Conservation (phyloP, 495 filamentous ascomycete species). For the Penicillium atrosanguineum region DNA sequence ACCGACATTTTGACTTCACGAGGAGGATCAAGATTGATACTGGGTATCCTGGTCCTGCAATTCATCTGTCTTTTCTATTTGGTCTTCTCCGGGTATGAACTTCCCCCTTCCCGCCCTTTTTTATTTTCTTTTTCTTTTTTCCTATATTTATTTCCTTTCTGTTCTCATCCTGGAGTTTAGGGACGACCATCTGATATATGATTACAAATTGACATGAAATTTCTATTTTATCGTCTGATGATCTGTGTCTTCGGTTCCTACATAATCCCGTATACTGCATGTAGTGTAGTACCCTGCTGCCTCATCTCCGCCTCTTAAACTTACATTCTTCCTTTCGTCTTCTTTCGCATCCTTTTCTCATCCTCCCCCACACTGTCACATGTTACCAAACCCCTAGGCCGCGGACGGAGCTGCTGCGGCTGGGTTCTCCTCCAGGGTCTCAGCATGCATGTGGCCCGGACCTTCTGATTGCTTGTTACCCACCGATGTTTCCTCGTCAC, state of each 20-base stretch:
- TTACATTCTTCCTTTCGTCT: not conserved
- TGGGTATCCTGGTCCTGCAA: not conserved
- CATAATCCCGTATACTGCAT: not conserved
- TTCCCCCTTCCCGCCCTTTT: too few relatives aligned
- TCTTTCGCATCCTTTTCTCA: not conserved
- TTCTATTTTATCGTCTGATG: not conserved
- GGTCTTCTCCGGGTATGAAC: not conserved
- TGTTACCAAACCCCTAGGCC: not conserved
- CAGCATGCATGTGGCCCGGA: conserved; percentile 23
- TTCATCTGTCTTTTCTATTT: not conserved
- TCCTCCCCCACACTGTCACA: not conserved
- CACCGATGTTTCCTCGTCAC: conserved; percentile 14
- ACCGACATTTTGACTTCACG: not conserved
- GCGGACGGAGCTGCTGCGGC: conserved; percentile 19
- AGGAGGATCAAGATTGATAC: conserved; percentile 2
- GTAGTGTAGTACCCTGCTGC: too few relatives aligned
- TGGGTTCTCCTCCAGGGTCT: conserved; percentile 25
- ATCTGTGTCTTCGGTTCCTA: not conserved
- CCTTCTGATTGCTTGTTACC: conserved; percentile 14
- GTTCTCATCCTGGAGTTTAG: conserved; percentile 9
- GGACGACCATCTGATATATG: conserved; percentile 2
- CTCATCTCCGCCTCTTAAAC: too few relatives aligned
- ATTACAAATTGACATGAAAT: conserved; percentile 13
- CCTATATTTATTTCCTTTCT: not conserved
- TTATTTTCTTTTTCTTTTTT: not conserved